Percentiles rank a stretch among this genome's conserved stretches.
Evolutionary conservation across 768 basidiomycete genomes (phyloP).

Genomic region (Lactarius sanguifluus): DNA sequence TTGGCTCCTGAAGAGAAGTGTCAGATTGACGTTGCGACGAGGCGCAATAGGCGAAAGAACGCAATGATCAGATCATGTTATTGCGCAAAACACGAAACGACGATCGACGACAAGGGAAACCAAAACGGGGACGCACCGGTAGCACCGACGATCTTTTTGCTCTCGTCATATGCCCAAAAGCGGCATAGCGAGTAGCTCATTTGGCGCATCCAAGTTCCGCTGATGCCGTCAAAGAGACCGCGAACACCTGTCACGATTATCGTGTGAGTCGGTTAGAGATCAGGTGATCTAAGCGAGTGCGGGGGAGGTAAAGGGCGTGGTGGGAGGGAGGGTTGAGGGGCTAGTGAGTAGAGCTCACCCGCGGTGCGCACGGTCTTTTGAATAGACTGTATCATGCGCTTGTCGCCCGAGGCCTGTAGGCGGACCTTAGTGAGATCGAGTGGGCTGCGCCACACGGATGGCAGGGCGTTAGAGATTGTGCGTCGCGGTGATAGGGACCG

Average conservation of each 20-base stretch:
- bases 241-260: conserved; percentile 44
- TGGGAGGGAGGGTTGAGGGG: not conserved
- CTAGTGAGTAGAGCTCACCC: conserved; percentile 41
- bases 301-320: not conserved
- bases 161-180: conserved; percentile 94
- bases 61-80: not conserved
- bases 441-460: conserved; percentile 48
- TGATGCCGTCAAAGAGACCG: conserved; percentile 83
- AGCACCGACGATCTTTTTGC: conserved; percentile 78
- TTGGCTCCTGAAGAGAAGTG: conserved; percentile 46
- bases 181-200: conserved; percentile 91
- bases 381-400: conserved; percentile 82
- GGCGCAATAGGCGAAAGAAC: not conserved
- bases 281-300: not conserved
- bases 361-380: conserved; percentile 80
- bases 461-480: conserved; percentile 6
- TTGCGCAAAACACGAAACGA: not conserved
- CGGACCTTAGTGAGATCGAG: conserved; percentile 90
- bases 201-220: conserved; percentile 87
- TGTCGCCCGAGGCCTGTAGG: conserved; percentile 89
- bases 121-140: conserved; percentile 35
- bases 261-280: not conserved
- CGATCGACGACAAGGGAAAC: conserved; percentile 1
- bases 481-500: not conserved
- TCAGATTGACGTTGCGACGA: not conserved